Evolutionary conservation across 495 filamentous ascomycete species (phyloP).

Genomic region (Darksidea phi): DNA sequence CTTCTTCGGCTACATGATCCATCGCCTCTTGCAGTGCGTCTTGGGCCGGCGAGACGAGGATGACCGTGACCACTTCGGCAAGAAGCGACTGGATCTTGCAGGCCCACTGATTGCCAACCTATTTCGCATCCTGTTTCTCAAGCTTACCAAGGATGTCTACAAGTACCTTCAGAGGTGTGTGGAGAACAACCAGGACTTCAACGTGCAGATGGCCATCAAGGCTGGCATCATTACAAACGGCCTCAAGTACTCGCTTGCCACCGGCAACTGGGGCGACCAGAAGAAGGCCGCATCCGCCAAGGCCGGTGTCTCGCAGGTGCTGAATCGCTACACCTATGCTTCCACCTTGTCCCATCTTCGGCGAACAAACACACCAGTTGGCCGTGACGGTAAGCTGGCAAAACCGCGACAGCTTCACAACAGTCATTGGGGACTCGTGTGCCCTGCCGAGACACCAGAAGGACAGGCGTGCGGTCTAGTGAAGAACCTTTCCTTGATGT

Average conservation of each 20-base stretch:
- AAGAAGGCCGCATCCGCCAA: slow-evolving; percentile 94
- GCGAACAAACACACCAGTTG: slow-evolving; percentile 95
- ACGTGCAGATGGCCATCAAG: slow-evolving; percentile 85
- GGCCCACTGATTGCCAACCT: slow-evolving; percentile 90
- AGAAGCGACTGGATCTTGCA: slow-evolving; percentile 95
- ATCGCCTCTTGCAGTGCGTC: slow-evolving; percentile 86
- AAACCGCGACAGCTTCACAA: slow-evolving; percentile 98
- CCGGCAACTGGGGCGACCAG: slow-evolving; percentile 98
- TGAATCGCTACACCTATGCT: slow-evolving; percentile 96
- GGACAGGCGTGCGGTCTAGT: slow-evolving; percentile 97
- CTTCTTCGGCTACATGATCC: slow-evolving; percentile 98
- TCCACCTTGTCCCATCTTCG: slow-evolving; percentile 95
- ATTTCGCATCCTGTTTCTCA: slow-evolving; percentile 83
- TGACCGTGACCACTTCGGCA: slow-evolving; percentile 98
- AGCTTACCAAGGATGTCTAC: slow-evolving; percentile 84
- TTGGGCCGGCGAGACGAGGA: slow-evolving; percentile 89
- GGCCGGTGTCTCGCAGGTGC: slow-evolving; percentile 95
- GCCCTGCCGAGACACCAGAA: slow-evolving; percentile 96
- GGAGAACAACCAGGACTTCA: slow-evolving; percentile 83
- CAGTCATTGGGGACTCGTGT: slow-evolving; percentile 97
- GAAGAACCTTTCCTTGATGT: slow-evolving; percentile 98
- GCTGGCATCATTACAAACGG: slow-evolving; percentile 86
- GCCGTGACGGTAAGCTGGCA: slow-evolving; percentile 95
- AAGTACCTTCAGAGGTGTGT: slow-evolving; percentile 88
- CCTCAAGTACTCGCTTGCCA: slow-evolving; percentile 95